Conservation (phyloP, 192 early-diverging fungal species). For the Gryganskiella cystojenkinii region DNA sequence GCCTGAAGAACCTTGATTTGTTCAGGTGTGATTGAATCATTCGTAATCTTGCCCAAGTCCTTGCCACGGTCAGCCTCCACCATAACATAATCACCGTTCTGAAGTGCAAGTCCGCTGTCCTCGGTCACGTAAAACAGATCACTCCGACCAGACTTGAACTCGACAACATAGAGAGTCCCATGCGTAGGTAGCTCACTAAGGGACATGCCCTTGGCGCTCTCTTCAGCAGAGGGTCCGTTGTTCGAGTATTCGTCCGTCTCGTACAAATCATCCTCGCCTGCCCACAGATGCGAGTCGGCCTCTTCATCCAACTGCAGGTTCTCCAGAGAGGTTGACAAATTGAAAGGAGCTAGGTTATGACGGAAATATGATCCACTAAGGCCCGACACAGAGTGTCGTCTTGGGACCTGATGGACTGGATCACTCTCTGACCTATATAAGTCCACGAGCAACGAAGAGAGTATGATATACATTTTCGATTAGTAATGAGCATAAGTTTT, state of each 20-base stretch:
- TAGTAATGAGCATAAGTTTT: too few relatives aligned
- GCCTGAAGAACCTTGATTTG: conserved; percentile 62
- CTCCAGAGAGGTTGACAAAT: conserved; percentile 48
- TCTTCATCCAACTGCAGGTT: conserved; percentile 37
- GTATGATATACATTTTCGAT: too few relatives aligned
- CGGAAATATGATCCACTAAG: conserved; percentile 51
- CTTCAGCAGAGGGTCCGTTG: conserved; percentile 42
- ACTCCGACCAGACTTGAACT: conserved; percentile 89
- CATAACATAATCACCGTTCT: conserved; percentile 80
- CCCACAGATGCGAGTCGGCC: conserved; percentile 15
- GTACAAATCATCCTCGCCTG: conserved; percentile 33
- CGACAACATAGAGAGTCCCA: conserved; percentile 81
- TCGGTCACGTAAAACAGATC: conserved; percentile 84
- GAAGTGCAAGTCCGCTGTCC: conserved; percentile 54
- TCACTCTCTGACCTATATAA: conserved; percentile 20
- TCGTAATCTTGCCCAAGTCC: conserved; percentile 88
- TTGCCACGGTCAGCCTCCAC: conserved; percentile 93
- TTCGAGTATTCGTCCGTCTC: conserved; percentile 55
- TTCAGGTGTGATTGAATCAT: conserved; percentile 68
- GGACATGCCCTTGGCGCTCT: conserved; percentile 60
- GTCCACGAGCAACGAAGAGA: not conserved
- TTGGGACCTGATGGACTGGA: conserved; percentile 28
- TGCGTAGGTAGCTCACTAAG: conserved; percentile 55
- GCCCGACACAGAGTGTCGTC: conserved; percentile 63
- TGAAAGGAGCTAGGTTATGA: conserved; percentile 31